Evolutionary conservation across 1,284 basidiomycete species (phyloP).

Genomic region (Naganishia sp.): DNA sequence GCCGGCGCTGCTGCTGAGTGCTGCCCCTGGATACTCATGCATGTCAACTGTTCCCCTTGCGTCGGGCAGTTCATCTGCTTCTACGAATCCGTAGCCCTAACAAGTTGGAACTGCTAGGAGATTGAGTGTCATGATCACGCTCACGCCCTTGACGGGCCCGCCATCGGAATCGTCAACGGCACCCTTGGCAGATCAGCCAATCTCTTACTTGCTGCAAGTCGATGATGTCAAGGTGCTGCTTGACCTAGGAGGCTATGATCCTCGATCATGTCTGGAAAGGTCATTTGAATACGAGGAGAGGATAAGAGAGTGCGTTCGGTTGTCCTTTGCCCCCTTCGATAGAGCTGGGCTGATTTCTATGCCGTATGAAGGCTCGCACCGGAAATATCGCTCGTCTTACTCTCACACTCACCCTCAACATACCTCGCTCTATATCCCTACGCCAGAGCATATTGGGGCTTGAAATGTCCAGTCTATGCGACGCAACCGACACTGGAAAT

Average conservation of each 20-base stretch:
- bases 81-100: neutral
- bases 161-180: constrained; percentile 58
- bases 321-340: constrained; percentile 41
- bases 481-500: constrained; percentile 96
- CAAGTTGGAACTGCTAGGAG: no score
- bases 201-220: constrained; percentile 80
- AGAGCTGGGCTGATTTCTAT: constrained; percentile 37
- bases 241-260: constrained; percentile 72
- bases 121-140: constrained; percentile 71
- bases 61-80: no score
- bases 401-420: constrained; percentile 88
- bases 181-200: constrained; percentile 56
- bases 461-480: constrained; percentile 91
- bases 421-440: constrained; percentile 90
- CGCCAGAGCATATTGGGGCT: constrained; percentile 80
- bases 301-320: constrained; percentile 51
- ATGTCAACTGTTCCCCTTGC: no score
- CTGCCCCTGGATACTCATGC: no score
- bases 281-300: constrained; percentile 51
- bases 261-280: constrained; percentile 41
- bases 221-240: constrained; percentile 92
- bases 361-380: constrained; percentile 69
- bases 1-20: no score
- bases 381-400: constrained; percentile 57
- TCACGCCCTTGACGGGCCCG: constrained; percentile 77